Evolutionary conservation across 2,329 filamentous ascomycete species (phyloP).

Genomic region (Fonsecaea pedrosoi): DNA sequence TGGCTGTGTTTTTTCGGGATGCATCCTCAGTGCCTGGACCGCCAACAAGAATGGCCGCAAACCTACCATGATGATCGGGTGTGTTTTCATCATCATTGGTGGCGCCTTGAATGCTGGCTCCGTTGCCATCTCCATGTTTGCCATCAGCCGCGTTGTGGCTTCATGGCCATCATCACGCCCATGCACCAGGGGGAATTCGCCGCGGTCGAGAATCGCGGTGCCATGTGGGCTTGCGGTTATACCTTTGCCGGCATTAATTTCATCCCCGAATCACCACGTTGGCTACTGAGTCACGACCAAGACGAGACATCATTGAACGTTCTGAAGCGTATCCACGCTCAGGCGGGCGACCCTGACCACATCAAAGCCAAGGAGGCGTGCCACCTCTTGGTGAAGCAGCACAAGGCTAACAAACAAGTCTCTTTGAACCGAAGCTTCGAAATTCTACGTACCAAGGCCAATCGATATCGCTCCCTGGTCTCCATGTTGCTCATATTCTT

Average conservation of each 20-base stretch:
- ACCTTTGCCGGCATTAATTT: slow-evolving; percentile 39
- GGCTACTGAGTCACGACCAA: slow-evolving; percentile 48
- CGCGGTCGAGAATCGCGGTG: slow-evolving; percentile 35
- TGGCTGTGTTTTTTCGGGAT: slow-evolving; percentile 49
- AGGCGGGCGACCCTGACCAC: slow-evolving; percentile 45
- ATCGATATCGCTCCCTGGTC: slow-evolving; percentile 50
- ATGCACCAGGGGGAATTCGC: slow-evolving; percentile 38
- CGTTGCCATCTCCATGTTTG: slow-evolving; percentile 43
- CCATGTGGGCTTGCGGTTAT: slow-evolving; percentile 37
- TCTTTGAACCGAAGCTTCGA: slow-evolving; percentile 44
- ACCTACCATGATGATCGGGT: slow-evolving; percentile 45
- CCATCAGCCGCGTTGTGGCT: slow-evolving; percentile 30
- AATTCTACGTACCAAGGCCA: slow-evolving; percentile 51
- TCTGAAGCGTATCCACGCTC: slow-evolving; percentile 46
- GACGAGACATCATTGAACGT: slow-evolving; percentile 46
- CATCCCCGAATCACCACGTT: slow-evolving; percentile 46
- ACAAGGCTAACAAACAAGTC: slow-evolving; percentile 46
- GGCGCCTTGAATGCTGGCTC: slow-evolving; percentile 49
- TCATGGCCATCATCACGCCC: slow-evolving; percentile 43
- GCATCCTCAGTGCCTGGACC: slow-evolving; percentile 49
- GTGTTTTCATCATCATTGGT: slow-evolving; percentile 41
- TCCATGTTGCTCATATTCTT: slow-evolving; percentile 51
- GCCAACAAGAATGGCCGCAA: slow-evolving; percentile 48
- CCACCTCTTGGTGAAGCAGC: slow-evolving; percentile 54
- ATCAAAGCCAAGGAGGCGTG: slow-evolving; percentile 50